A percentile compares a stretch with the other conserved stretches of the same genome.
These are phyloP conservation scores for Penicillium capsulatum DNA, from an alignment of 2,329 filamentous ascomycete species.

Conservation along the genomic window DNA sequence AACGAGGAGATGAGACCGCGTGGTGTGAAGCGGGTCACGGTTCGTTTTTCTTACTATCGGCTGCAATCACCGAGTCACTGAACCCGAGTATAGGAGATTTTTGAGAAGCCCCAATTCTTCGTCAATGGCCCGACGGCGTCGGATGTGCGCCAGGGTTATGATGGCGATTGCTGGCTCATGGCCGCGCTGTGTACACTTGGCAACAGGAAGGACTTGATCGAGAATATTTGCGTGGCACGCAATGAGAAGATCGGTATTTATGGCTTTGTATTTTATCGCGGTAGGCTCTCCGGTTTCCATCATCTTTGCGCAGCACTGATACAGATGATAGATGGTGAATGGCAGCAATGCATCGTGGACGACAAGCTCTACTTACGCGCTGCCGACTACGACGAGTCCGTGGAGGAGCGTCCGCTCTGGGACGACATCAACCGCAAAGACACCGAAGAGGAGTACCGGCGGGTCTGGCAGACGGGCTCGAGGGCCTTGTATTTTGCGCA, in stretches of 20 bases:
- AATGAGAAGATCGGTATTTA: conserved; percentile 75
- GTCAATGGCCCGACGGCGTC: conserved; percentile 71
- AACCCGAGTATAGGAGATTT: conserved; percentile 61
- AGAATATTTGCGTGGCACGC: conserved; percentile 67
- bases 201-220: conserved; percentile 67
- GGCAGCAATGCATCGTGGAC: conserved; percentile 87
- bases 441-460: conserved; percentile 66
- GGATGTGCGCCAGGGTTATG: conserved; percentile 72
- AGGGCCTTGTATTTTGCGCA: conserved; percentile 74
- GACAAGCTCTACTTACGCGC: conserved; percentile 84
- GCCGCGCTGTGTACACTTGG: conserved; percentile 72
- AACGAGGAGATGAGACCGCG: conserved; percentile 54
- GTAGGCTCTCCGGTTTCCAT: conserved; percentile 29
- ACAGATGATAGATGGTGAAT: conserved; percentile 64
- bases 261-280: conserved; percentile 76
- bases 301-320: neutral
- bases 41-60: conserved; percentile 23
- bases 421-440: conserved; percentile 71
- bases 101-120: conserved; percentile 71
- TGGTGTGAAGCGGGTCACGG: conserved; percentile 67
- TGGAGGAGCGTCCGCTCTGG: conserved; percentile 68
- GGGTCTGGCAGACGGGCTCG: conserved; percentile 69
- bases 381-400: conserved; percentile 74
- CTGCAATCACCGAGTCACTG: too few species aligned
- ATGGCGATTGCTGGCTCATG: conserved; percentile 84